Evolutionary conservation across 1,284 basidiomycete genomes (phyloP), one percentile per base, ranked within the genome.

Genomic region (Coniferiporia sulphurascens): DNA sequence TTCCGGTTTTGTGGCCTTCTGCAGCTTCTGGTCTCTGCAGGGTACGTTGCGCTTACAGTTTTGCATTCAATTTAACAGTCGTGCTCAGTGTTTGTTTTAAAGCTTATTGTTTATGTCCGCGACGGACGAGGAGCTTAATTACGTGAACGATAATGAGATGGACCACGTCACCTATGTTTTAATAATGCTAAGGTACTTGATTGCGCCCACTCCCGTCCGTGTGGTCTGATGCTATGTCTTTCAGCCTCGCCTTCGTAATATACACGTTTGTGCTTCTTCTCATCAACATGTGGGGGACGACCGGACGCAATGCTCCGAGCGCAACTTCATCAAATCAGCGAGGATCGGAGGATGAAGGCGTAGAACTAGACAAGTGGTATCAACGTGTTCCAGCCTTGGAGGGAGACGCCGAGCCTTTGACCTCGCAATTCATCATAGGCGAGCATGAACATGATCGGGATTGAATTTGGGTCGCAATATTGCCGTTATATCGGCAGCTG

Each of bases 161-260:
- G 93, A 95, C 69, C 91, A 95, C 68, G 91, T 95, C 64, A 91
- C 92, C 0, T 95, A 95, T 67, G 79, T 89, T 48, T 76, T 95
- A 7, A 86, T 90, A 68, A 86, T 92, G 78, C 91, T 89, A 73
- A 93, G 89, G 83, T 85, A 52, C 22, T 45, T 15, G 6, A 12
- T 5, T 44, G 12, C 34, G 10, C 10, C 22, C 34, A 41, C 27
- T 49, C 34, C 38, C 34, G 35, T 45, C 22, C 36, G 6, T 6
- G 27, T 10, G 32, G 32, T n/a, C 27, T 56, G 38, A 48, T 21
- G 17, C 51, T 52, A 22, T 32, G 0, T 48, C 36, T 48, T 38
- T 58, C 41, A 89, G 87, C 65, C 72, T 89, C 52, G 85, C 89
- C 0, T 91, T 93, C 76, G 64, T 91, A 51, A 71, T 93, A 52